phyloP scores from a whole-genome alignment of 177 flowering plant species.

The Vitis hybrid region DNA sequence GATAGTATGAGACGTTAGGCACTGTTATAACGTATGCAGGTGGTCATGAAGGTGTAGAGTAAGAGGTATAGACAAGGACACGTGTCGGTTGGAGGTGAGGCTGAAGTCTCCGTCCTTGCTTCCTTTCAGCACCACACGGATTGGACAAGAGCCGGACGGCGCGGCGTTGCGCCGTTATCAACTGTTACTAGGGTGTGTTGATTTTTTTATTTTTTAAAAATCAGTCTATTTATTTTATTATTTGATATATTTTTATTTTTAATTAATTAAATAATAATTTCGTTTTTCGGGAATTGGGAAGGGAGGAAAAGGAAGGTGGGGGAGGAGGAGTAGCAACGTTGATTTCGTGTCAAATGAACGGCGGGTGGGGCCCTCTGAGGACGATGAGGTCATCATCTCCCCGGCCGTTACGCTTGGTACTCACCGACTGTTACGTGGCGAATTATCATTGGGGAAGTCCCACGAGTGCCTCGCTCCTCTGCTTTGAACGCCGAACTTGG shows the following conservation, averaged over 20 bases:
- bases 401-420: conserved; percentile 41
- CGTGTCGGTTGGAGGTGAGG: conserved; percentile 19
- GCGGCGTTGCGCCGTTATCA: conserved; percentile 53
- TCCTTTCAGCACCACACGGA: conserved; percentile 33
- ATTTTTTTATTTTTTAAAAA: neutral
- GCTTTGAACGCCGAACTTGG: conserved; percentile 31
- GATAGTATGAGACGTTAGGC: neutral
- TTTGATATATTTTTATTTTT: neutral
- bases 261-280: too few species aligned
- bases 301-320: too few species aligned
- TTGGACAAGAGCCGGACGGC: conserved; percentile 68
- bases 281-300: neutral
- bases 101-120: conserved; percentile 17
- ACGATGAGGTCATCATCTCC: conserved; percentile 32
- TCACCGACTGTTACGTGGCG: conserved; percentile 33
- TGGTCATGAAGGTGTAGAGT: conserved; percentile 5
- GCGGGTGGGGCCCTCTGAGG: conserved; percentile 32
- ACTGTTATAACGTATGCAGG: conserved; percentile 15
- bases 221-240: conserved; percentile 1
- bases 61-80: conserved; percentile 6
- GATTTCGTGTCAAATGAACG: conserved; percentile 25
- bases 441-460: neutral
- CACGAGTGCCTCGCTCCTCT: conserved; percentile 2
- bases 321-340: conserved; percentile 3
- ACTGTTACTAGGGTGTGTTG: conserved; percentile 15